Percentiles rank a stretch among this genome's conserved stretches.
These are phyloP conservation scores for Penicillium decumbens DNA, from an alignment of 2,329 filamentous ascomycete species.

Conservation along the genomic window DNA sequence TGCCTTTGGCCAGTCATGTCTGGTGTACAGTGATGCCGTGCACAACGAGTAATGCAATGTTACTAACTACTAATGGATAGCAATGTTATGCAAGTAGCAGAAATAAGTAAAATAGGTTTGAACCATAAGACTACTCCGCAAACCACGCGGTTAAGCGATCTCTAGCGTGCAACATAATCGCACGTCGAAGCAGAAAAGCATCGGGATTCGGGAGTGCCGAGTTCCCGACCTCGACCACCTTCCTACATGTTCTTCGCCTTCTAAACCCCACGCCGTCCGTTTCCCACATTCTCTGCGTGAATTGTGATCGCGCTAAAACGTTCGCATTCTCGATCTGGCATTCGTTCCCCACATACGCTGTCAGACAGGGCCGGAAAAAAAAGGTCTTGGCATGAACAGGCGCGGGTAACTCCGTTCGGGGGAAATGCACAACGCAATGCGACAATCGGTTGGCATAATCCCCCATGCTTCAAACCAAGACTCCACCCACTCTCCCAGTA, in stretches of 20 bases:
- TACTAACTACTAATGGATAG: not conserved
- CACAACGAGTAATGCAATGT: not conserved
- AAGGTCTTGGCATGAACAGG: conserved; percentile 20
- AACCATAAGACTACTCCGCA: too few relatives aligned
- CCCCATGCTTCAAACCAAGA: conserved; percentile 9
- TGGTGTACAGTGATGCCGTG: not conserved
- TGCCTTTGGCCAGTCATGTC: not conserved
- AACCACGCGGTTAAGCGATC: too few relatives aligned
- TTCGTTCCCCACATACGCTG: not conserved
- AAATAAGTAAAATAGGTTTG: not conserved
- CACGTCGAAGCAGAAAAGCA: not conserved
- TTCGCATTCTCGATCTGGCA: not conserved
- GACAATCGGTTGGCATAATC: conserved; percentile 13
- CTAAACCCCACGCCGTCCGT: not conserved
- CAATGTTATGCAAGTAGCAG: not conserved
- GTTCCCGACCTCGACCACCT: conserved; percentile 3
- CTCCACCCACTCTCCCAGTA: conserved; percentile 2
- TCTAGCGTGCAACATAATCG: not conserved
- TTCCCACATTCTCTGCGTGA: not conserved
- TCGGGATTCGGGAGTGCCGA: conserved; percentile 12
- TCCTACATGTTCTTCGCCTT: not conserved
- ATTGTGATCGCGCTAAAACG: not conserved
- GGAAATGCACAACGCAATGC: conserved; percentile 19
- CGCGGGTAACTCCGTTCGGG: conserved; percentile 7
- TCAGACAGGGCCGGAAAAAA: not conserved